Evolutionary conservation across 1,284 basidiomycete genomes (phyloP), one percentile per base, ranked within the genome.

Genomic region (Cryptococcus maquisensis): DNA sequence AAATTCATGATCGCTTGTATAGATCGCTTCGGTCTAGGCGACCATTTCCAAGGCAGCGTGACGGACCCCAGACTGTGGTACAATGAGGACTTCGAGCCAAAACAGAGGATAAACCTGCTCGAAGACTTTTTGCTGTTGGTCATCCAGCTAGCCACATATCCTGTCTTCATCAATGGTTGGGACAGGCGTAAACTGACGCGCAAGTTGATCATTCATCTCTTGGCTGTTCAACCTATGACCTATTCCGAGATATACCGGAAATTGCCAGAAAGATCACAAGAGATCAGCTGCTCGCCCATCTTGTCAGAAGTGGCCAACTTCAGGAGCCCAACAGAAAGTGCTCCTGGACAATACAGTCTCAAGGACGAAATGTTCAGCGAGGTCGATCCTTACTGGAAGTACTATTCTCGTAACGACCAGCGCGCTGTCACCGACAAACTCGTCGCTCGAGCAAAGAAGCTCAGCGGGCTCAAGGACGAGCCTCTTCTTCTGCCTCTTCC

Each of bases 321-420:
- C 81, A 84, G 85, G 41, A 79, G 86, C 0, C 94, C 94, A 0
- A 73, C 74, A 9, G 72, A 74, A 39, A 80, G 84, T 2, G 92
- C 96, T 63, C 82, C 82, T 1, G 96, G 96, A 1, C 80, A 85
- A 37, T 98, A 97, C 77, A 86, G 93, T 64, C 82, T 98, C 56
- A 88, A 86, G 68, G 84, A 91, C 32, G 89, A 89, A 64, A 81
- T 80, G 26, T 93, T 84, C 70, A 86, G 86, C 59, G 88, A 97
- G 62, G 87, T 98, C 60, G 89, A 98, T 67, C 93, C 94, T 0
- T 96, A 93, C 79, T 98, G 95, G 80, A 90, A 87, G 71, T 93
- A 98, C 69, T 98, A 96, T 75, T 88, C 90, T 12, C 83, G 94
- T 32, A 98, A 98, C 75, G 88, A 93, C 69, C 84, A 93, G 42